Conservation (phyloP, 2,329 filamentous ascomycete species). For the Thielaviopsis cerberus region DNA sequence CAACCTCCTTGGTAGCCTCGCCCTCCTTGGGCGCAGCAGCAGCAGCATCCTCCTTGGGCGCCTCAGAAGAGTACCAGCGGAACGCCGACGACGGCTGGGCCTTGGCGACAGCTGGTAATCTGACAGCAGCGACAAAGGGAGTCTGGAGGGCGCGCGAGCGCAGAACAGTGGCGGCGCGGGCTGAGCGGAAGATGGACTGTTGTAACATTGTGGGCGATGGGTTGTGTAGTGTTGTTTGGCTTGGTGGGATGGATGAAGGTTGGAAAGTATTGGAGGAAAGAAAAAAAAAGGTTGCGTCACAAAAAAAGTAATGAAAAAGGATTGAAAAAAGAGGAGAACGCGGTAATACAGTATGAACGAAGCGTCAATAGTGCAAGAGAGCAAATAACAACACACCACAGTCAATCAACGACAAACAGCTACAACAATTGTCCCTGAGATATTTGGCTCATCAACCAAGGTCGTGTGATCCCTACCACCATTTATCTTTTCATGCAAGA, state of each 20-base stretch:
- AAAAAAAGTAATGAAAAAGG: neutral
- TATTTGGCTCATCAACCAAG: too few relatives aligned
- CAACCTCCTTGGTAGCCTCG: constrained; percentile 16
- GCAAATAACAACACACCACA: neutral
- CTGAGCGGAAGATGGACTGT: constrained; percentile 6
- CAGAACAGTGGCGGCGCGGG: constrained; percentile 4
- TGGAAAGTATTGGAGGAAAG: neutral
- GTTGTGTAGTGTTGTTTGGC: neutral
- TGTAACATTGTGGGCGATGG: constrained; percentile 7
- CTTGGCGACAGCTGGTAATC: neutral
- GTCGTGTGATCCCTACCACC: too few relatives aligned
- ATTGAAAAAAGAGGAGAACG: neutral
- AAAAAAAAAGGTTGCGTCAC: neutral
- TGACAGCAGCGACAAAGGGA: constrained; percentile 1
- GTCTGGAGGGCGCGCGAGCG: constrained; percentile 5
- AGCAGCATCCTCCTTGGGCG: constrained; percentile 15
- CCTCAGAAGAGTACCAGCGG: constrained; percentile 12
- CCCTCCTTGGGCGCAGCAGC: constrained; percentile 16
- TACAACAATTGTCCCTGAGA: too few relatives aligned
- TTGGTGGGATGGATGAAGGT: neutral
- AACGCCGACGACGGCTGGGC: neutral
- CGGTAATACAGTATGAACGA: neutral
- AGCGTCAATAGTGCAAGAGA: neutral
- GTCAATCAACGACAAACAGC: too few relatives aligned
- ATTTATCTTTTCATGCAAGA: too few relatives aligned